phyloP scores from a whole-genome alignment of 371 early-diverging fungal genomes.

The Mucor irregularis region DNA sequence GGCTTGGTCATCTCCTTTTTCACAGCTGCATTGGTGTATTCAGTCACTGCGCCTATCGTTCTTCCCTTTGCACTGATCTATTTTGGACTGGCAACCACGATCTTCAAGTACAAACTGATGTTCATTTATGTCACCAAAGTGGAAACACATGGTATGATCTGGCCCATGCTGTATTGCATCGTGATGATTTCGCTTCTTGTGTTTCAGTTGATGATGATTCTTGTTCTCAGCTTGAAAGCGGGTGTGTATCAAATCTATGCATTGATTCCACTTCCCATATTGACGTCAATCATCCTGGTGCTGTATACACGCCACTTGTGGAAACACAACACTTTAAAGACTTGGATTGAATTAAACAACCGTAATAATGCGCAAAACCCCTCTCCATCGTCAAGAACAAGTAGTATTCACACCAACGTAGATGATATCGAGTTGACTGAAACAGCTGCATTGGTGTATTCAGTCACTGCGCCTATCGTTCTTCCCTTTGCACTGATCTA shows the following conservation, averaged over 20 bases:
- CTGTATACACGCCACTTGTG: slow-evolving; percentile 27
- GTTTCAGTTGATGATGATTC: slow-evolving; percentile 74
- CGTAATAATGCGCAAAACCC: not conserved
- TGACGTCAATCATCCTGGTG: slow-evolving; percentile 60
- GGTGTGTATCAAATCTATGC: slow-evolving; percentile 49
- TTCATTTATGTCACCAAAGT: slow-evolving; percentile 63
- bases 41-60: slow-evolving; percentile 73
- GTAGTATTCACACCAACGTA: too few relatives aligned
- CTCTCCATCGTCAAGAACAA: not conserved
- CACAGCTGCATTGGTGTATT: slow-evolving; percentile 72
- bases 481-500: slow-evolving; percentile 67
- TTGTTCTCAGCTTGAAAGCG: slow-evolving; percentile 53
- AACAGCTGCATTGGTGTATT: slow-evolving; percentile 74
- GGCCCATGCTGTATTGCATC: slow-evolving; percentile 73
- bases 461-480: slow-evolving; percentile 73
- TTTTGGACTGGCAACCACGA: slow-evolving; percentile 64
- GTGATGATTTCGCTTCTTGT: slow-evolving; percentile 59
- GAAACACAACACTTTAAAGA: not conserved
- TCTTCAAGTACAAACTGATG: slow-evolving; percentile 67
- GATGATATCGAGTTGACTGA: too few relatives aligned
- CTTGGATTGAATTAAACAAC: not conserved
- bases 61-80: slow-evolving; percentile 67
- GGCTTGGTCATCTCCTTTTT: slow-evolving; percentile 64
- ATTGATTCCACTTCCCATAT: slow-evolving; percentile 63
- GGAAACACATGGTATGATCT: slow-evolving; percentile 78